phyloP scores from a whole-genome alignment of 1,284 basidiomycete species.

The Ganoderma sinense region DNA sequence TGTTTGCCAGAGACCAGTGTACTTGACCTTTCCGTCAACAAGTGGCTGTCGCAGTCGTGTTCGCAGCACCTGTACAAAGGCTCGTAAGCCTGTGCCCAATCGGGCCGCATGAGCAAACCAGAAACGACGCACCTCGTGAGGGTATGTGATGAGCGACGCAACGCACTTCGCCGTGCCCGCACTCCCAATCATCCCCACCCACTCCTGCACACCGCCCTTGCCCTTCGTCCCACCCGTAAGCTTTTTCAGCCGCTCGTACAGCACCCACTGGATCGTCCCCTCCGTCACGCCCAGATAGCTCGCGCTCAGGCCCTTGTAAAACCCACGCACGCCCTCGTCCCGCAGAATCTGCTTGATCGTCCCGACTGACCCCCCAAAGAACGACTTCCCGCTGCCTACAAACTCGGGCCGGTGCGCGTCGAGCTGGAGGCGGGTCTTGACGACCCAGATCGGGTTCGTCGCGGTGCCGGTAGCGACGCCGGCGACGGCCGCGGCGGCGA shows the following conservation, averaged over 20 bases:
- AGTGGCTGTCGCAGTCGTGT: constrained; percentile 92
- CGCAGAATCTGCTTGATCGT: constrained; percentile 80
- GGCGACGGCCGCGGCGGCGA: constrained; percentile 86
- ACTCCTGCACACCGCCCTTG: constrained; percentile 65
- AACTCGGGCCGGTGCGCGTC: constrained; percentile 34
- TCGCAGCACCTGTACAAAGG: constrained; percentile 74
- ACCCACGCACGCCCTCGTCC: constrained; percentile 87
- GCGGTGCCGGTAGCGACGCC: constrained; percentile 88
- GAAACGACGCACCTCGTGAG: constrained; percentile 80
- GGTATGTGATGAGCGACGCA: constrained; percentile 94
- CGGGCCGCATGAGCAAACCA: neutral
- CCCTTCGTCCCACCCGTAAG: constrained; percentile 62
- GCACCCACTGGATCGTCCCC: constrained; percentile 96
- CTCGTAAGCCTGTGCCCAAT: neutral
- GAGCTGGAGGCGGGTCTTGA: constrained; percentile 95
- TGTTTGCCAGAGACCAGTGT: constrained; percentile 89
- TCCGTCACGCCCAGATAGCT: constrained; percentile 97
- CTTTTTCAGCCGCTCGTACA: constrained; percentile 90
- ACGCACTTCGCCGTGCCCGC: constrained; percentile 95
- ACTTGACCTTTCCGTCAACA: constrained; percentile 80
- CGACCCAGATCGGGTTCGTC: constrained; percentile 99
- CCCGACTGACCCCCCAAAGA: constrained; percentile 62
- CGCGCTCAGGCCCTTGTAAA: constrained; percentile 96
- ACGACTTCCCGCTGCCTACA: constrained; percentile 37
- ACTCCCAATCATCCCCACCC: constrained; percentile 87